These are phyloP conservation scores for Lophiostoma macrostomum DNA, from an alignment of 495 filamentous ascomycete species.

Conservation along the genomic window DNA sequence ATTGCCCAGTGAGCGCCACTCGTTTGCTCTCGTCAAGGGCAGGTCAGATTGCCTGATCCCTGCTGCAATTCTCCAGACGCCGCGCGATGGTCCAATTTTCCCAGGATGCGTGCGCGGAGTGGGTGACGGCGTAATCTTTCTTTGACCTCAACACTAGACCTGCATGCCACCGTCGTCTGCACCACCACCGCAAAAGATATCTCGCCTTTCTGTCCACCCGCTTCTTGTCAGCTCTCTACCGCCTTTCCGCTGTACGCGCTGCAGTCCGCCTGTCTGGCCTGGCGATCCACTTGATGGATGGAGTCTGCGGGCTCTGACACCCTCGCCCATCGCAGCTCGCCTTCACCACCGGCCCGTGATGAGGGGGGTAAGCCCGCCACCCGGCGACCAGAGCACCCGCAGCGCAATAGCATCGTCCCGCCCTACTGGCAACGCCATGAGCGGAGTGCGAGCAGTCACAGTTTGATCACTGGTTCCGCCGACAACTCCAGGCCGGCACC, in stretches of 20 bases:
- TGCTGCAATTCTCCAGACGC: neutral
- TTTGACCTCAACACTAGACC: conserved; percentile 5
- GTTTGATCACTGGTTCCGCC: conserved; percentile 28
- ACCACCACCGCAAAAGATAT: neutral
- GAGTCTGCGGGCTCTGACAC: conserved; percentile 31
- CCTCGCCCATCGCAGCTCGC: conserved; percentile 12
- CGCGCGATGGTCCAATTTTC: no score
- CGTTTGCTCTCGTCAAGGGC: neutral
- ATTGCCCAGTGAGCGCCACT: neutral
- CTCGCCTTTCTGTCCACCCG: neutral
- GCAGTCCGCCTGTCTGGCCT: neutral
- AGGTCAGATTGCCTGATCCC: neutral
- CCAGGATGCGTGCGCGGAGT: conserved; percentile 11
- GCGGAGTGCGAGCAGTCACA: conserved; percentile 36
- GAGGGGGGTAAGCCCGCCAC: conserved; percentile 8
- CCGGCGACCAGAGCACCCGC: conserved; percentile 9
- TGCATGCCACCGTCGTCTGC: conserved; percentile 10
- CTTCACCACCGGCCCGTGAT: conserved; percentile 6
- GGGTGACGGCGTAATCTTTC: conserved; percentile 7
- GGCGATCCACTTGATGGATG: conserved; percentile 34
- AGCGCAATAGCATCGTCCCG: conserved; percentile 35
- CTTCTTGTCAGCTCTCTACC: neutral
- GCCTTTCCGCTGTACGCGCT: conserved; percentile 7
- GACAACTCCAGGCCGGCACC: conserved; percentile 36
- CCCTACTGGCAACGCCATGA: conserved; percentile 45